Conservation (phyloP, 192 early-diverging fungal species). For the Gaertneriomyces semiglobifer region DNA sequence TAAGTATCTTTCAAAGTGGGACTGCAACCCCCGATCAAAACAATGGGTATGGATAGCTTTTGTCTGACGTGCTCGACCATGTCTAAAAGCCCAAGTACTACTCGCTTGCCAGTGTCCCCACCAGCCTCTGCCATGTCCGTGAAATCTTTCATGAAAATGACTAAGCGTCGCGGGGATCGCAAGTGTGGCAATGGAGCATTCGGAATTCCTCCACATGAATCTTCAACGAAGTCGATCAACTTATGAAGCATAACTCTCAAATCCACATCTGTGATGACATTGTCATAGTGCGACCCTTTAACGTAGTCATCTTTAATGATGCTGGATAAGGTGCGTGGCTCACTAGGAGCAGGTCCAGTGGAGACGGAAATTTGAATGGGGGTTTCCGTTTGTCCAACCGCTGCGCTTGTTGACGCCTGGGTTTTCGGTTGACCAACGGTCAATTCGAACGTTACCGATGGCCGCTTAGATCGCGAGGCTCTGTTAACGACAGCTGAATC, state of each 20-base stretch:
- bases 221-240: conserved; percentile 20
- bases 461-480: no score
- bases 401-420: background rate
- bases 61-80: conserved; percentile 19
- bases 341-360: no score
- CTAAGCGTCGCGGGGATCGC: conserved; percentile 12
- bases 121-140: conserved; percentile 36
- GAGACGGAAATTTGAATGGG: no score
- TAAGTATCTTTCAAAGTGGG: conserved; percentile 29
- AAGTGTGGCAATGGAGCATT: conserved; percentile 9
- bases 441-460: background rate
- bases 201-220: conserved; percentile 13
- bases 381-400: background rate
- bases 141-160: conserved; percentile 34
- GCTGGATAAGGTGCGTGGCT: no score
- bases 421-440: conserved; percentile 2
- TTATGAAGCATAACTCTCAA: conserved; percentile 15
- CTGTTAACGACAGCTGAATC: no score
- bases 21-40: conserved; percentile 33
- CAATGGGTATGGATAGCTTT: conserved; percentile 22
- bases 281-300: conserved; percentile 18
- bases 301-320: conserved; percentile 1
- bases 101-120: conserved; percentile 23
- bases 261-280: conserved; percentile 16
- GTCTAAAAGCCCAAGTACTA: conserved; percentile 31